Evolutionary conservation across 2,329 filamentous ascomycete genomes (phyloP), one percentile per base, ranked within the genome.

Genomic region (Ascosphaera aggregata): DNA sequence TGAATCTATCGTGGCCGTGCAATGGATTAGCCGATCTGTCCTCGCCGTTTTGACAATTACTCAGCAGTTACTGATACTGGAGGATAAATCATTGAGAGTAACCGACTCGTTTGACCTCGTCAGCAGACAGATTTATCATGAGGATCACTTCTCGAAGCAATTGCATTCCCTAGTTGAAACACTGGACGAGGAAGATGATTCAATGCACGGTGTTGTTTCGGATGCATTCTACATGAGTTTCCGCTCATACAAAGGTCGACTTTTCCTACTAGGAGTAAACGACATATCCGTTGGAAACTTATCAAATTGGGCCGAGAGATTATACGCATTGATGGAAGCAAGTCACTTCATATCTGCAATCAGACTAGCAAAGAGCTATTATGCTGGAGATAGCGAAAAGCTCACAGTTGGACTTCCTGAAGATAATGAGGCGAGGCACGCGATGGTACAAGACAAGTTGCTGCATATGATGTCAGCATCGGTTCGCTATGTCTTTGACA

Each of bases 141-240:
- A 71, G 38, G 85, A 95, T 51, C 60, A 92, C 13, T 98, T 95
- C 55, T 94, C 86, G 1, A 69, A 71, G 18, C 89, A 95, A 52
- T 63, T 98, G 9, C 77, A 81, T 49, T 69, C 64, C 15, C 67
- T 95, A 4, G 81, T 98, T 17, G 89, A 95, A 54, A 76, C 85
- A 43, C 64, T 89, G 15, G 78, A 94, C 45, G 84, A 92, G 47
- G 74, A 85, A 42, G 84, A 94, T 48, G 65, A 71, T 0, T 80
- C 82, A 0, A 79, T 95, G 74, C 89, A 95, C 57, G 86, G 86
- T 2, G 85, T 95, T 7, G 81, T 95, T 37, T 86, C 86, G 5
- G 89, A 98, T 63, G 89, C 85, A 0, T 98, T 94, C 49, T 86
- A 86, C 53, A 95, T 95, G 82, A 94, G 86, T 56, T 86, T 95